A percentile compares a stretch with the other conserved stretches of the same genome.
Conservation (phyloP, 805 yeast species). For the Kodamaea hsintzibuensis region DNA sequence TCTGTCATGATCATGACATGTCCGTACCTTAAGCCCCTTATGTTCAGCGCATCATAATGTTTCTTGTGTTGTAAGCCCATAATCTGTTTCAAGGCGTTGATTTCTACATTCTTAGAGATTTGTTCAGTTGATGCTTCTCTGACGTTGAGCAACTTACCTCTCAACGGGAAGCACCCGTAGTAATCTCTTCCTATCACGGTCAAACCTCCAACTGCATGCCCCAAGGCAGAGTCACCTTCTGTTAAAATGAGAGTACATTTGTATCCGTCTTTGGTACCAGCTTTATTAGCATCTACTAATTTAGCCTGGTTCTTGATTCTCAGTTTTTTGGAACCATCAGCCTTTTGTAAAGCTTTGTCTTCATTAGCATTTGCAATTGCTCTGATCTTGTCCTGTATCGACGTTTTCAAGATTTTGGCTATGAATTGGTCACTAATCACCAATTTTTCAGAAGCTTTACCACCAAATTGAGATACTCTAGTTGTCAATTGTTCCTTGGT, state of each 20-base stretch:
- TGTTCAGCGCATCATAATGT: constrained; percentile 59
- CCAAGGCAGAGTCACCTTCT: constrained; percentile 95
- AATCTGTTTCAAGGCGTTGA: constrained; percentile 91
- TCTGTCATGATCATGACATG: constrained; percentile 99
- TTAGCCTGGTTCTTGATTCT: constrained; percentile 88
- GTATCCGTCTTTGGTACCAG: constrained; percentile 90
- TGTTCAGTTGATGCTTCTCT: constrained; percentile 98
- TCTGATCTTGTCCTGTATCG: constrained; percentile 69
- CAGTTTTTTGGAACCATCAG: constrained; percentile 81
- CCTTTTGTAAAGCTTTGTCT: constrained; percentile 80
- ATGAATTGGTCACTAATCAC: constrained; percentile 78
- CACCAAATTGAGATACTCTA: constrained; percentile 84
- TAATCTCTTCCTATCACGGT: constrained; percentile 94
- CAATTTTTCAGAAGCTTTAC: constrained; percentile 54
- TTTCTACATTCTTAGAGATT: constrained; percentile 88
- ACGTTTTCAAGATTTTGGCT: constrained; percentile 64
- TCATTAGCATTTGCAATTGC: constrained; percentile 88
- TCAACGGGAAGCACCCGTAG: constrained; percentile 92
- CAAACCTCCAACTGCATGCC: constrained; percentile 89
- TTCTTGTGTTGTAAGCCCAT: constrained; percentile 95
- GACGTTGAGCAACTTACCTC: constrained; percentile 94
- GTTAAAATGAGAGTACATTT: constrained; percentile 92
- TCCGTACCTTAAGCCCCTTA: constrained; percentile 83
- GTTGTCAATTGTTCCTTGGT: constrained; percentile 96
- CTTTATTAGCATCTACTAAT: constrained; percentile 92